Evolutionary conservation across 108 stramenopile species (phyloP), one percentile per base, ranked within the genome.

Genomic region (Cylindrotheca closterium): DNA sequence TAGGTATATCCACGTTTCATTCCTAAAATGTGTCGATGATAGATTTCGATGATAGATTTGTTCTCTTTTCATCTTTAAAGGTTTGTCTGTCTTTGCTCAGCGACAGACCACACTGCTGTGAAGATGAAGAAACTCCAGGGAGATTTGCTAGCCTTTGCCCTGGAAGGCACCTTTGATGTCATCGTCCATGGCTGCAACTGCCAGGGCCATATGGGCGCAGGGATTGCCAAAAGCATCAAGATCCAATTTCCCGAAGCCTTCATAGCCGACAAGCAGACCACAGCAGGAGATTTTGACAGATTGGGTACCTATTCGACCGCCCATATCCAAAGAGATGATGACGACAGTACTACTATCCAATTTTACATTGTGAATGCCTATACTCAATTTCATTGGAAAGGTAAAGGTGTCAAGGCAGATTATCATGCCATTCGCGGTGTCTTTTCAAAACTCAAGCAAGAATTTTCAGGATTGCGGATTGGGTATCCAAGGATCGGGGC

Each of bases 101-200:
- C n/a, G n/a, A n/a, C n/a, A n/a, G n/a, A n/a, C n/a, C 45, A 47
- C n/a, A n/a, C n/a, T n/a, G n/a, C n/a, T n/a, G n/a, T n/a, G n/a
- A 32, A 12, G 5, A 69, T 69, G 68, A 69, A 61, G 21, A 48
- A 31, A 1, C 30, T 69, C 19, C 29, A 28, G 18, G 68, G 68
- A 10, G 68, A 69, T 37, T 32, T 69, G n/a, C 23, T 69, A 15
- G 3, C 15, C 19, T 19, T 69, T 24, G 58, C 68, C 3, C 15
- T 2, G 46, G 33, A 24, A 18, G 68, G 68, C 2, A 33, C 27
- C 3, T 69, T 69, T 24, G 68, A 69, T 51, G 68, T 69, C 51
- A 69, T 69, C 52, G 23, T 69, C 2, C 68, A 69, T 25, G 68
- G 68, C 12, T 60, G 59, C 58, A 69, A 69, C 30, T 69, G 68